Conservation (phyloP, 371 early-diverging fungal genomes). For the Thermomucor indicae-seudaticae region DNA sequence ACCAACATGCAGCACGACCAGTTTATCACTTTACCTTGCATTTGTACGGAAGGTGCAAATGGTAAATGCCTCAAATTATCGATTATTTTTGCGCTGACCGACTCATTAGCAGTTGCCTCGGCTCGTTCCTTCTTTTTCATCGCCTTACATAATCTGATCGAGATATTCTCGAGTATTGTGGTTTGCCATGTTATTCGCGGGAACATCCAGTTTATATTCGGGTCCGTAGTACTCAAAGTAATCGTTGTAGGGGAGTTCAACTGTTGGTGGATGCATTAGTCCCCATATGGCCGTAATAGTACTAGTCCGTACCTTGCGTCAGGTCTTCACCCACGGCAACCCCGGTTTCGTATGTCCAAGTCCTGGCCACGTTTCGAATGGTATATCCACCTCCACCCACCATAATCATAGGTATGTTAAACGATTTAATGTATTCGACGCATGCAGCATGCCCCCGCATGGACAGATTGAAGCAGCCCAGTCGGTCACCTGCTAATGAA, state of each 20-base stretch:
- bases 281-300: constrained; percentile 2
- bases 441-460: constrained; percentile 83
- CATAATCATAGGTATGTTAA: constrained; percentile 85
- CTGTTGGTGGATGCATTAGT: constrained; percentile 1
- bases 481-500: constrained; percentile 94
- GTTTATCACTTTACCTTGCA: constrained; percentile 48
- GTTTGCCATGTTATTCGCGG: constrained; percentile 95
- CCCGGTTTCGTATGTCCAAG: constrained; percentile 97
- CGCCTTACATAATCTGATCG: constrained; percentile 72
- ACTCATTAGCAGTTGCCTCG: not conserved
- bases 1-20: not conserved
- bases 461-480: constrained; percentile 98
- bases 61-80: constrained; percentile 88
- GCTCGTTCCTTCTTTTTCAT: not conserved
- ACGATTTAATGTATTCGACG: constrained; percentile 83
- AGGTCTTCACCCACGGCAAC: constrained; percentile 67
- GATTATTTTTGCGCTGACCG: constrained; percentile 62
- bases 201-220: constrained; percentile 91
- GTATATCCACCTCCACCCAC: constrained; percentile 99
- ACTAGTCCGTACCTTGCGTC: constrained; percentile 16
- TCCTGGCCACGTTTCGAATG: constrained; percentile 91
- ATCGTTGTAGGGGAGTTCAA: constrained; percentile 90
- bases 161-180: constrained; percentile 89
- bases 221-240: constrained; percentile 96
- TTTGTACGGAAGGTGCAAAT: constrained; percentile 95